Evolutionary conservation across 768 basidiomycete genomes (phyloP), one percentile per base, ranked within the genome.

Genomic region (Suillus cothurnatus): DNA sequence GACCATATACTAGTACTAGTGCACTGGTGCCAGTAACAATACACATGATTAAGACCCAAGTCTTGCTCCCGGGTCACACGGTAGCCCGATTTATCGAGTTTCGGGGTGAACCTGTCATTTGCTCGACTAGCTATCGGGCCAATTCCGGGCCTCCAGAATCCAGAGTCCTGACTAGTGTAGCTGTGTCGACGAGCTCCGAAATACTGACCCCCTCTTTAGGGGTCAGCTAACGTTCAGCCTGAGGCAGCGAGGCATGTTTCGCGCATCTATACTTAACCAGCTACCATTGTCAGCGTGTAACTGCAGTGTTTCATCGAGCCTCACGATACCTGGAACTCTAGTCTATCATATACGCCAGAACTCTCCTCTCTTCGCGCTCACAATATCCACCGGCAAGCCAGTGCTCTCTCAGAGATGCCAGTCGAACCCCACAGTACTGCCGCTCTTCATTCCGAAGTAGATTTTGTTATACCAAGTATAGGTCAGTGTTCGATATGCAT

Each of bases 181-280:
- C 21, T 55, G 53, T 7, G 21, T 7, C 11, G 12, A 21, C 3
- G 21, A 55, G 31, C 32, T 12, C 14, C 14, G 4, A 11, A 32
- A 6, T 55, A 53, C 31, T 32, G 53, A 55, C 53, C 53, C 53
- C 53, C 31, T 55, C 21, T 55, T 55, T 55, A 34, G 53, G 53
- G 53, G 53, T 55, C 12, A n/a, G 8, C 28, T 53, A 31, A 53
- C 21, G 34, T 32, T 12, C 53, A 5, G n/a, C n/a, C n/a, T n/a
- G n/a, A n/a, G 31, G 11, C 53, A 55, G 53, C 11, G 31, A 21
- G 19, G 53, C 53, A 32, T 55, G 53, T 55, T 31, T 19, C 4
- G 28, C 26, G 31, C 9, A 9, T 28, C 28, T 34, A 36, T 39
- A 41, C 58, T 59, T 21, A 12, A 41, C 58, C 19, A 41, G 26